These are phyloP conservation scores for Pyrenophora seminiperda DNA, from an alignment of 2,329 filamentous ascomycete genomes.

Conservation along the genomic window DNA sequence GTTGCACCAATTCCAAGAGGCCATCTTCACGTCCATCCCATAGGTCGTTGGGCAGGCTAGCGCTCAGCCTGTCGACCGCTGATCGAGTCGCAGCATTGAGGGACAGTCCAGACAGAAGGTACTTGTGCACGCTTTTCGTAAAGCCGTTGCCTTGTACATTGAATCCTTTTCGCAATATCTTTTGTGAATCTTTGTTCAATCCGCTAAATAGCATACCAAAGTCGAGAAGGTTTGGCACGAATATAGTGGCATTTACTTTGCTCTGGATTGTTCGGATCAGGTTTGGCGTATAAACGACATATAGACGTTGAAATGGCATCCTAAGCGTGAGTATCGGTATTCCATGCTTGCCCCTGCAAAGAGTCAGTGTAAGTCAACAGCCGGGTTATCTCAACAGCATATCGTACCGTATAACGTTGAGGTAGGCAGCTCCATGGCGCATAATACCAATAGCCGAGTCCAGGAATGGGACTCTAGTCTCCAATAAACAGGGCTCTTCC, in stretches of 20 bases:
- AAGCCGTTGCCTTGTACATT: constrained; percentile 49
- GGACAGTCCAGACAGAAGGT: constrained; percentile 40
- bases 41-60: constrained; percentile 23
- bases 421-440: constrained; percentile 20
- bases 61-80: constrained; percentile 42
- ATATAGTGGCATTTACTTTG: constrained; percentile 46
- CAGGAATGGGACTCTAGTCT: constrained; percentile 23
- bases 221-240: constrained; percentile 45
- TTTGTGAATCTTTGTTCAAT: constrained; percentile 24
- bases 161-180: constrained; percentile 20
- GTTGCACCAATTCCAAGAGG: constrained; percentile 32
- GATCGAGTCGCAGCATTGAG: constrained; percentile 46
- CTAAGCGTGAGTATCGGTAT: constrained; percentile 51
- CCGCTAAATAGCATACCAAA: constrained; percentile 41
- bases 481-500: constrained; percentile 21
- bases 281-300: constrained; percentile 48
- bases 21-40: constrained; percentile 8
- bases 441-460: constrained; percentile 22
- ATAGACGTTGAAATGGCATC: constrained; percentile 51
- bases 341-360: neutral
- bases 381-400: neutral
- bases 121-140: constrained; percentile 43
- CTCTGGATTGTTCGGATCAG: constrained; percentile 50
- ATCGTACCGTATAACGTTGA: constrained; percentile 18
- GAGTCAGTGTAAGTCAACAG: too few species aligned